Evolutionary conservation across 1,139 yeast species (phyloP).

Genomic region (Blastobotrys elegans): DNA sequence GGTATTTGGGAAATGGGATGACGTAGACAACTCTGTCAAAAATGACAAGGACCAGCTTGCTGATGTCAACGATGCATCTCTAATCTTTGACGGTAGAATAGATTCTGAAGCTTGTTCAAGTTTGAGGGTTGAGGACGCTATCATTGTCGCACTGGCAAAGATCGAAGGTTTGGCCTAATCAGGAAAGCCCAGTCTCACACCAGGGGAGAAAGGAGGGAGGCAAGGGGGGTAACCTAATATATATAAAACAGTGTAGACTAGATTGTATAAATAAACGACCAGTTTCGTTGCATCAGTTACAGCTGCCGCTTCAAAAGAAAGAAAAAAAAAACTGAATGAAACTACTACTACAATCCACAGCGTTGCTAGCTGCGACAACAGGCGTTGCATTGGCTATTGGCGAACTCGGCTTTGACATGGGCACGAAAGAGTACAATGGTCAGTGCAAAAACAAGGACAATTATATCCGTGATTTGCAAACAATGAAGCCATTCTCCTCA

Average conservation of each 20-base stretch:
- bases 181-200: background rate
- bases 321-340: too few relatives aligned
- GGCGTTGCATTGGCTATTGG: background rate
- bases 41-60: slow-evolving; percentile 44
- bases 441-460: slow-evolving; percentile 54
- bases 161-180: slow-evolving; percentile 15
- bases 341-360: too few relatives aligned
- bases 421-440: slow-evolving; percentile 52
- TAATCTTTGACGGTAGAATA: slow-evolving; percentile 65
- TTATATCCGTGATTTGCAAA: slow-evolving; percentile 57
- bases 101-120: slow-evolving; percentile 45
- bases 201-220: too few relatives aligned
- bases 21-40: slow-evolving; percentile 48
- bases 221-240: too few relatives aligned
- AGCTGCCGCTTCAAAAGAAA: too few relatives aligned
- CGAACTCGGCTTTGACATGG: slow-evolving; percentile 65
- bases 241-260: too few relatives aligned
- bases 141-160: slow-evolving; percentile 56
- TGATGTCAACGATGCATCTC: slow-evolving; percentile 50
- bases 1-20: slow-evolving; percentile 61
- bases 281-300: too few relatives aligned
- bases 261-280: too few relatives aligned
- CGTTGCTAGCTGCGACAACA: too few relatives aligned
- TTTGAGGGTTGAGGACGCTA: slow-evolving; percentile 60
- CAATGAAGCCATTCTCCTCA: slow-evolving; percentile 48